Percentiles rank a stretch among this genome's conserved stretches.
Evolutionary conservation across 768 basidiomycete species (phyloP).

Genomic region (Lactarius pseudohatsudake): DNA sequence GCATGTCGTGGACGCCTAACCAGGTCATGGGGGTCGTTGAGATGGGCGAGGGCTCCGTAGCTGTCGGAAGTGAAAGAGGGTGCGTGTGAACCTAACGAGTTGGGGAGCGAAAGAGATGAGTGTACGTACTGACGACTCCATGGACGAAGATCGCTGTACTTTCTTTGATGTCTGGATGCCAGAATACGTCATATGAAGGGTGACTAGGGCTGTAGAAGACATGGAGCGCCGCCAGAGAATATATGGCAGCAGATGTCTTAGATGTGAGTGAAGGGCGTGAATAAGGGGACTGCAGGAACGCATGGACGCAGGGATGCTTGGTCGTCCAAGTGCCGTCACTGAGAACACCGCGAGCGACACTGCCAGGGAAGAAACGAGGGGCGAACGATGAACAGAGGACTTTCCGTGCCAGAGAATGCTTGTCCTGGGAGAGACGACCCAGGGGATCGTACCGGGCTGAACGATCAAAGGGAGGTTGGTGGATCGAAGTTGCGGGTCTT

Average conservation of each 20-base stretch:
- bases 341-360: slow-evolving; percentile 27
- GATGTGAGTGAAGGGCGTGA: slow-evolving; percentile 18
- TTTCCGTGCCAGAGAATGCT: slow-evolving; percentile 9
- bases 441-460: slow-evolving; percentile 27
- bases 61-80: slow-evolving; percentile 8
- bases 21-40: slow-evolving; percentile 26
- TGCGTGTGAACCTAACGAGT: not conserved
- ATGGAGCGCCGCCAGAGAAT: slow-evolving; percentile 26
- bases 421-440: slow-evolving; percentile 20
- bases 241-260: slow-evolving; percentile 24
- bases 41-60: slow-evolving; percentile 20
- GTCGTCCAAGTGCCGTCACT: slow-evolving; percentile 28
- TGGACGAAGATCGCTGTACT: slow-evolving; percentile 26
- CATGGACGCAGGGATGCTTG: slow-evolving; percentile 25
- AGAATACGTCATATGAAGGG: slow-evolving; percentile 28
- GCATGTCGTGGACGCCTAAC: slow-evolving; percentile 27
- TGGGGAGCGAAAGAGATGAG: not conserved
- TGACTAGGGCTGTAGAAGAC: slow-evolving; percentile 27
- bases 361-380: slow-evolving; percentile 15
- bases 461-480: not conserved
- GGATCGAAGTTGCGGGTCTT: slow-evolving; percentile 8
- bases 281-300: slow-evolving; percentile 21
- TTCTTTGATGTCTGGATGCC: slow-evolving; percentile 24
- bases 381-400: slow-evolving; percentile 13
- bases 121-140: slow-evolving; percentile 26